phyloP scores from a whole-genome alignment of 2,329 filamentous ascomycete species.

The Exserohilum turcica region DNA sequence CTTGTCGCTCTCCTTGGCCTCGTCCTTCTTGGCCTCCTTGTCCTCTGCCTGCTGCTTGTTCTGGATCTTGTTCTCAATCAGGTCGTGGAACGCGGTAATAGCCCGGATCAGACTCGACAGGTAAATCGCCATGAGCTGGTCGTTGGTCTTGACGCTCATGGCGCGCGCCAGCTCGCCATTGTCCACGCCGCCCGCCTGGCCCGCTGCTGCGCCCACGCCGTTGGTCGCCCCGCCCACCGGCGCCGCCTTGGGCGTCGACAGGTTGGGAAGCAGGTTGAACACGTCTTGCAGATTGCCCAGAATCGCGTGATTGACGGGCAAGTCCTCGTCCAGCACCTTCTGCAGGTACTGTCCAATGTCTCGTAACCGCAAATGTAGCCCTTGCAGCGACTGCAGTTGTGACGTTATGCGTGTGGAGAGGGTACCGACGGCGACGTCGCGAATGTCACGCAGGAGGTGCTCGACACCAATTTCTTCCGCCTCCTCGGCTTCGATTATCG shows the following conservation, averaged over 20 bases:
- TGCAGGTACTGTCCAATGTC: conserved; percentile 96
- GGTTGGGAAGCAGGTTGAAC: conserved; percentile 96
- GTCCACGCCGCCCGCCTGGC: conserved; percentile 55
- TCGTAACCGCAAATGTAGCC: conserved; percentile 88
- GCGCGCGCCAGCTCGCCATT: conserved; percentile 90
- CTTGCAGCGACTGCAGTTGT: conserved; percentile 95
- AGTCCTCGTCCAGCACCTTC: conserved; percentile 89
- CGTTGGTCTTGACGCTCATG: conserved; percentile 99
- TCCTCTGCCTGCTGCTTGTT: conserved; percentile 97
- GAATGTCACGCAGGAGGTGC: conserved; percentile 95
- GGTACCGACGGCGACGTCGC: conserved; percentile 95
- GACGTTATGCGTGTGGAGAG: conserved; percentile 96
- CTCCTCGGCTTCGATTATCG: conserved; percentile 97
- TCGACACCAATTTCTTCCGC: conserved; percentile 99
- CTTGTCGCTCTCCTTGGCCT: conserved; percentile 67
- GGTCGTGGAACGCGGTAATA: conserved; percentile 97
- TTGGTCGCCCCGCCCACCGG: conserved; percentile 54
- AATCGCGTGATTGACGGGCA: conserved; percentile 96
- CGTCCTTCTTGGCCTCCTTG: conserved; percentile 73
- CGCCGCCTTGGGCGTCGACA: conserved; percentile 76
- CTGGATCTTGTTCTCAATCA: conserved; percentile 99
- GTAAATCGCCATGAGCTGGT: conserved; percentile 98
- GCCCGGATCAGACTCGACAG: conserved; percentile 94
- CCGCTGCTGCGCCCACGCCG: conserved; percentile 57
- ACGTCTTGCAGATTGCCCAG: conserved; percentile 98